Conservation (phyloP, 1,139 yeast species). For the Geotrichum australiense region DNA sequence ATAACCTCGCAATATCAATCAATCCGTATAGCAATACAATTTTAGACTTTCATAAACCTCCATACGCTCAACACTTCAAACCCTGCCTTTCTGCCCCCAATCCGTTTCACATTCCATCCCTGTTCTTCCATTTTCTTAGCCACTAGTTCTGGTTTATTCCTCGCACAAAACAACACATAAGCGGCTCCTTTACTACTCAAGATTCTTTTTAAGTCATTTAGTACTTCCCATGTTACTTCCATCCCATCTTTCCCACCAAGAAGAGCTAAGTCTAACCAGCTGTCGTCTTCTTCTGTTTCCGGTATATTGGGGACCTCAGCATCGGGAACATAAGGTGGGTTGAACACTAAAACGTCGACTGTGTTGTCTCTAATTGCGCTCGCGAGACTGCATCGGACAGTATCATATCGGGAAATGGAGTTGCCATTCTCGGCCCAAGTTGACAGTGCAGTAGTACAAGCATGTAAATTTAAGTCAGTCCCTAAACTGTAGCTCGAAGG, state of each 20-base stretch:
- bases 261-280: slow-evolving; percentile 83
- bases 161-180: slow-evolving; percentile 76
- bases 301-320: slow-evolving; percentile 47
- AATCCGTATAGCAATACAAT: no score
- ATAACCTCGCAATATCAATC: no score
- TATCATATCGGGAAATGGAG: slow-evolving; percentile 39
- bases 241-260: slow-evolving; percentile 88
- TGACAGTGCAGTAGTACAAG: slow-evolving; percentile 48
- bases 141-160: slow-evolving; percentile 69
- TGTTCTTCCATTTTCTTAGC: slow-evolving; percentile 40
- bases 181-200: slow-evolving; percentile 62
- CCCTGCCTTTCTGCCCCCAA: slow-evolving; percentile 74
- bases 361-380: slow-evolving; percentile 40
- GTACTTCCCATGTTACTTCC: slow-evolving; percentile 64
- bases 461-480: slow-evolving; percentile 75
- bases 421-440: slow-evolving; percentile 48
- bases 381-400: slow-evolving; percentile 52
- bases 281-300: slow-evolving; percentile 39
- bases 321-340: slow-evolving; percentile 95
- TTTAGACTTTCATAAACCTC: slow-evolving; percentile 26
- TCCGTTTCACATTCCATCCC: slow-evolving; percentile 51
- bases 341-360: slow-evolving; percentile 72
- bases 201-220: slow-evolving; percentile 44
- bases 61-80: slow-evolving; percentile 86
- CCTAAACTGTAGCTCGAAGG: slow-evolving; percentile 50